Conservation (phyloP, 73 alveolate genomes). For the Stentor roeselii region DNA sequence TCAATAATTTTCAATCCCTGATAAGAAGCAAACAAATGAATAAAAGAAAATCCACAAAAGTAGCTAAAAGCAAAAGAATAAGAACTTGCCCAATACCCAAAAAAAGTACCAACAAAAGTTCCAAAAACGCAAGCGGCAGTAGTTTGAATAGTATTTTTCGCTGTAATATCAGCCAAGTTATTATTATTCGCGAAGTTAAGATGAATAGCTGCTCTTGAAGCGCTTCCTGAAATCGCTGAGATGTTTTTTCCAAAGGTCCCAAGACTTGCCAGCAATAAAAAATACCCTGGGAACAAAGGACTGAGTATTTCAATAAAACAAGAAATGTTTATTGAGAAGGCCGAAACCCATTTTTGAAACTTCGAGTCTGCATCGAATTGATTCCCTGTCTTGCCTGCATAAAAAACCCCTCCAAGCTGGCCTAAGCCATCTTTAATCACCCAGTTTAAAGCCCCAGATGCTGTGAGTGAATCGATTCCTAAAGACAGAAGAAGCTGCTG, state of each 20-base stretch:
- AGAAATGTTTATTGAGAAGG: neutral
- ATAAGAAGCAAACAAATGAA: neutral
- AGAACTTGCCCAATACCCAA: neutral
- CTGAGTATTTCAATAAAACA: neutral
- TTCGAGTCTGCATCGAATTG: slow-evolving; percentile 12
- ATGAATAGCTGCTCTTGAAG: slow-evolving; percentile 20
- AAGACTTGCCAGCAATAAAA: neutral
- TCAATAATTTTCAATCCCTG: neutral
- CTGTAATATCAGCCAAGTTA: slow-evolving; percentile 21
- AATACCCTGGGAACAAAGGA: neutral
- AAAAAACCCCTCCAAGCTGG: slow-evolving; percentile 5
- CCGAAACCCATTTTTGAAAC: slow-evolving; percentile 4
- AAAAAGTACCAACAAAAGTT: slow-evolving; percentile 1
- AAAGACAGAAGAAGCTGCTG: slow-evolving; percentile 9
- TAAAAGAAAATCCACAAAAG: neutral
- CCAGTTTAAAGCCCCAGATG: slow-evolving; percentile 22
- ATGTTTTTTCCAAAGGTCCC: slow-evolving; percentile 18
- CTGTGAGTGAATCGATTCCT: slow-evolving; percentile 13
- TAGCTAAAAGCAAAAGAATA: neutral
- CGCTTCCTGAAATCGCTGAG: slow-evolving; percentile 20
- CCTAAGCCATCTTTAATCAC: slow-evolving; percentile 13
- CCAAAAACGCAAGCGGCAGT: slow-evolving; percentile 3
- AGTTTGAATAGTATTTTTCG: neutral
- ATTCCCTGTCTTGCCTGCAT: slow-evolving; percentile 17
- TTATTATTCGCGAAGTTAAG: neutral